phyloP scores from a whole-genome alignment of 2,329 filamentous ascomycete species.

The Dothidotthia symphoricarpi region DNA sequence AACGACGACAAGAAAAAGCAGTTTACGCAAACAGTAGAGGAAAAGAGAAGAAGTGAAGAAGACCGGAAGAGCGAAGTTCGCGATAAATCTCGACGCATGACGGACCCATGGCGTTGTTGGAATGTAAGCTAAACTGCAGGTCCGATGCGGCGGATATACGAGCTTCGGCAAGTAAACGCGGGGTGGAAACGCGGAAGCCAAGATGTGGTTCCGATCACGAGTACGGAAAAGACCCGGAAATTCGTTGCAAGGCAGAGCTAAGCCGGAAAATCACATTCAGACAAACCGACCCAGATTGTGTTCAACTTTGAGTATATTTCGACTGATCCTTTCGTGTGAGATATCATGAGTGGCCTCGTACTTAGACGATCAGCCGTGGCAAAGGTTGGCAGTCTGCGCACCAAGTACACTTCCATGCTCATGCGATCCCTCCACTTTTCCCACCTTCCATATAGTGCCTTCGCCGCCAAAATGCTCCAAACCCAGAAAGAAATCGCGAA shows the following conservation, averaged over 20 bases:
- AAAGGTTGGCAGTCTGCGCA: slow-evolving; percentile 3
- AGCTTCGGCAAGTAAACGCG: slow-evolving; percentile 40
- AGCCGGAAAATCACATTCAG: slow-evolving; percentile 1
- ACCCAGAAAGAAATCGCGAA: slow-evolving; percentile 10
- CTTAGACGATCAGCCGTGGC: not conserved
- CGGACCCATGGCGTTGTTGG: slow-evolving; percentile 21
- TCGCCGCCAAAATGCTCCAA: slow-evolving; percentile 17
- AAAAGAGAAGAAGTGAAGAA: slow-evolving; percentile 1
- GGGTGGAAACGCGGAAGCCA: slow-evolving; percentile 26
- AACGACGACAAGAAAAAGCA: slow-evolving; percentile 7
- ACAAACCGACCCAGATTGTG: not conserved
- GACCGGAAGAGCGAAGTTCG: slow-evolving; percentile 3
- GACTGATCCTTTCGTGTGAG: slow-evolving; percentile 7
- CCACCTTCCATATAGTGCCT: slow-evolving; percentile 5
- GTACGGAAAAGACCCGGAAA: slow-evolving; percentile 15
- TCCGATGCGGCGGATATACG: slow-evolving; percentile 17
- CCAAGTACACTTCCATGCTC: slow-evolving; percentile 3
- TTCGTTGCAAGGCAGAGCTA: slow-evolving; percentile 3
- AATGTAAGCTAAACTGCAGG: slow-evolving; percentile 23
- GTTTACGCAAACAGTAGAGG: slow-evolving; percentile 4
- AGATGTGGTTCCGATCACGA: slow-evolving; percentile 24
- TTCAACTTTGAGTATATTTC: slow-evolving; percentile 9
- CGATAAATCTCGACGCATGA: slow-evolving; percentile 9
- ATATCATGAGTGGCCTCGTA: slow-evolving; percentile 2
- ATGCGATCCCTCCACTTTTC: slow-evolving; percentile 8